A percentile compares a stretch with the other conserved stretches of the same genome.
Evolutionary conservation across 2,329 filamentous ascomycete genomes (phyloP).

Genomic region (Colletotrichum shisoi): DNA sequence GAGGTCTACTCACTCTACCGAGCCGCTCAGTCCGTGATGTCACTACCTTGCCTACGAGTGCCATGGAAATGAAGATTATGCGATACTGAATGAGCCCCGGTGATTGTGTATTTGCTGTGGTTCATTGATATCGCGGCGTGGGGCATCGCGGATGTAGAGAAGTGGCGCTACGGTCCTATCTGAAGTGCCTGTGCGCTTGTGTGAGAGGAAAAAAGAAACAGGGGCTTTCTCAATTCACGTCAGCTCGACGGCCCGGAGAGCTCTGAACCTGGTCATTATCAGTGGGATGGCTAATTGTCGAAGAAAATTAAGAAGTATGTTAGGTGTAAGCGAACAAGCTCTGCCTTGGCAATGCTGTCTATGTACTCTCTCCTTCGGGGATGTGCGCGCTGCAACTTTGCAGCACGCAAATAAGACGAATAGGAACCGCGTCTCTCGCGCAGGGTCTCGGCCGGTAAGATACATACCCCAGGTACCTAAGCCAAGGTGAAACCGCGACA

Average conservation of each 20-base stretch:
- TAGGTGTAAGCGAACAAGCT: not conserved
- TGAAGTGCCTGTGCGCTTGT: not conserved
- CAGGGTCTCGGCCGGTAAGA: constrained; percentile 10
- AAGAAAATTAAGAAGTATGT: constrained; percentile 8
- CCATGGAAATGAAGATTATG: constrained; percentile 35
- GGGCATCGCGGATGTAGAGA: not conserved
- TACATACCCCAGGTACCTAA: not conserved
- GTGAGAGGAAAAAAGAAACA: not conserved
- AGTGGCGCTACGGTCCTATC: not conserved
- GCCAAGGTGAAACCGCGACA: not conserved
- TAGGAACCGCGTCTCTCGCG: not conserved
- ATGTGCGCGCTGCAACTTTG: not conserved
- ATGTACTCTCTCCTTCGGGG: not conserved
- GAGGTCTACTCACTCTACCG: constrained; percentile 8
- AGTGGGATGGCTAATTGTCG: constrained; percentile 21
- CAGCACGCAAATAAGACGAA: constrained; percentile 15
- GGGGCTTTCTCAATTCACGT: not conserved
- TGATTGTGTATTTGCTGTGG: not conserved
- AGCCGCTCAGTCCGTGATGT: constrained; percentile 23
- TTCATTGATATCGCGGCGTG: not conserved
- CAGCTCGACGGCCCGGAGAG: constrained; percentile 5
- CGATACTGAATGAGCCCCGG: constrained; percentile 4
- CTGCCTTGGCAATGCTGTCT: constrained; percentile 14
- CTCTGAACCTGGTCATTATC: constrained; percentile 14
- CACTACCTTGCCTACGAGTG: constrained; percentile 26